Percentiles rank a stretch among this genome's conserved stretches.
phyloP scores from a whole-genome alignment of 257 asterid species.

The Solanum tarapatanum region DNA sequence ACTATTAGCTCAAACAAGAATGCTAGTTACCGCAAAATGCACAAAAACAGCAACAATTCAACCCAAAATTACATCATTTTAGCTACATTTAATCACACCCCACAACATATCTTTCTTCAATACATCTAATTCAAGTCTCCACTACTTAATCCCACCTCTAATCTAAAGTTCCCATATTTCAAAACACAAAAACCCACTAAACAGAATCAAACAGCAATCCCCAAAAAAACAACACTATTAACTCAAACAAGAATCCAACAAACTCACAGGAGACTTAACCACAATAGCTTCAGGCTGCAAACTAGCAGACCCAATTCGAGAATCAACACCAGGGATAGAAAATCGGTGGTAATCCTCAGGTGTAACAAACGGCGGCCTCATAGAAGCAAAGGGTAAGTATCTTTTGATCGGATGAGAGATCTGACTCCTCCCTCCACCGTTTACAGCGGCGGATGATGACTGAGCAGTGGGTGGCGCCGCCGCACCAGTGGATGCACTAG shows the following conservation, averaged over 20 bases:
- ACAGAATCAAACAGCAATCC: neutral
- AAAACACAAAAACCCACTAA: neutral
- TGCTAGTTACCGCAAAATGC: neutral
- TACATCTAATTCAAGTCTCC: neutral
- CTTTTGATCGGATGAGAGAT: conserved; percentile 47
- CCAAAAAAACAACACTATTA: neutral
- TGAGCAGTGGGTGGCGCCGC: conserved; percentile 36
- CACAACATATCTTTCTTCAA: neutral
- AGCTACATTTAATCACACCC: neutral
- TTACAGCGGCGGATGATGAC: conserved; percentile 25
- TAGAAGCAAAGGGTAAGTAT: conserved; percentile 63
- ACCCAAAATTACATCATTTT: neutral
- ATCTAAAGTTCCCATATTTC: neutral
- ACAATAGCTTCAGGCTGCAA: conserved; percentile 37
- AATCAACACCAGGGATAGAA: conserved; percentile 37
- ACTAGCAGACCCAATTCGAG: conserved; percentile 27
- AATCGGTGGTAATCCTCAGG: conserved; percentile 66
- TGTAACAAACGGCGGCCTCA: conserved; percentile 65
- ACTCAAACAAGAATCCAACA: neutral
- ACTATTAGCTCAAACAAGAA: neutral
- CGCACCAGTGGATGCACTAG: conserved; percentile 33
- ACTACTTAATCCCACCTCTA: neutral
- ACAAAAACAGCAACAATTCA: neutral
- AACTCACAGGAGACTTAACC: conserved; percentile 72
- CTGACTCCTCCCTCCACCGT: conserved; percentile 30